These are phyloP conservation scores for Blepharisma japonicum DNA, from an alignment of 73 alveolate species.

Conservation along the genomic window DNA sequence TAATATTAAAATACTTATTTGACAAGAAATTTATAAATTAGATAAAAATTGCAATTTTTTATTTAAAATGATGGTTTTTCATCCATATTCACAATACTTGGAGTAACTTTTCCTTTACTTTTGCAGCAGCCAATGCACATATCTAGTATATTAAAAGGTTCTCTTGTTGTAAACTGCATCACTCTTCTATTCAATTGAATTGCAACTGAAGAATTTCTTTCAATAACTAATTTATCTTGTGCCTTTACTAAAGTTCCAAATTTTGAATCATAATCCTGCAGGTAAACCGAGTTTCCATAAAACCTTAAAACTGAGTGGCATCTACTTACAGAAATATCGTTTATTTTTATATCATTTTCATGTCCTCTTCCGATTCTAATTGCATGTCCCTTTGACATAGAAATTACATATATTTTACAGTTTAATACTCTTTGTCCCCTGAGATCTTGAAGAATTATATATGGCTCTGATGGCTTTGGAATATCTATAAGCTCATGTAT, in stretches of 20 bases:
- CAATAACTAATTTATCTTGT: constrained; percentile 19
- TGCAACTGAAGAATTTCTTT: not conserved
- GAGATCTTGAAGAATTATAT: constrained; percentile 52
- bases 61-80: too few relatives aligned
- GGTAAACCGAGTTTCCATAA: constrained; percentile 30
- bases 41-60: too few relatives aligned
- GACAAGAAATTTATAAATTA: too few relatives aligned
- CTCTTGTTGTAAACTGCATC: not conserved
- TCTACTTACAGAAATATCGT: constrained; percentile 51
- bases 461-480: constrained; percentile 24
- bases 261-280: constrained; percentile 53
- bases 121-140: too few relatives aligned
- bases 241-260: constrained; percentile 53
- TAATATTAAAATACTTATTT: too few relatives aligned
- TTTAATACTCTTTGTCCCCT: constrained; percentile 30
- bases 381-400: constrained; percentile 32
- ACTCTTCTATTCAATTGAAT: constrained; percentile 33
- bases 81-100: too few relatives aligned
- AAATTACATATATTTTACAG: constrained; percentile 50
- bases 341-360: constrained; percentile 55
- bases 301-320: constrained; percentile 39
- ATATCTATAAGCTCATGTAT: constrained; percentile 34
- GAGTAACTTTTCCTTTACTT: too few relatives aligned
- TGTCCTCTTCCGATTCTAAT: constrained; percentile 52
- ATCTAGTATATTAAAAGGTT: not conserved